phyloP scores from a whole-genome alignment of 768 basidiomycete species.

The Psilocybe tampanensis region DNA sequence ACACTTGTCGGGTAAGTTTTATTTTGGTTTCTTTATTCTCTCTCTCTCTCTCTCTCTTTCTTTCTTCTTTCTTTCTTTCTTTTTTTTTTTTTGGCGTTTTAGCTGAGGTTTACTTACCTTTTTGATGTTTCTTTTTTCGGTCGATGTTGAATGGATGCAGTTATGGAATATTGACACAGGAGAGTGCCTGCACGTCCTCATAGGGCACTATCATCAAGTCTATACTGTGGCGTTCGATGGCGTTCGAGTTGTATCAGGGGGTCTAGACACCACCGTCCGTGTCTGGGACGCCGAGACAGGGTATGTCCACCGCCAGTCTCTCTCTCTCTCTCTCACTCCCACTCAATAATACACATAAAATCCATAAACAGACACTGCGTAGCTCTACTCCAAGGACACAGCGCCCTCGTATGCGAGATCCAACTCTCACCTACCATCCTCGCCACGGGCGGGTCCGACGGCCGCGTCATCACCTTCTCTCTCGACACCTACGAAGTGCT shows the following conservation, averaged over 20 bases:
- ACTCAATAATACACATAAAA: not conserved
- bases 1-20: slow-evolving; percentile 71
- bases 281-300: slow-evolving; percentile 89
- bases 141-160: too few species aligned
- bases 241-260: slow-evolving; percentile 76
- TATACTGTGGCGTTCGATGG: slow-evolving; percentile 94
- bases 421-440: slow-evolving; percentile 72
- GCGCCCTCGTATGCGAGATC: slow-evolving; percentile 89
- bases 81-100: not conserved
- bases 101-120: too few species aligned
- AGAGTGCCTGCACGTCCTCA: slow-evolving; percentile 77
- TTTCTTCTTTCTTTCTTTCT: not conserved
- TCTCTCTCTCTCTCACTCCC: not conserved
- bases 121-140: too few species aligned
- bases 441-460: slow-evolving; percentile 87
- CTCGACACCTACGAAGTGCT: slow-evolving; percentile 41
- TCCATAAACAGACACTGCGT: slow-evolving; percentile 60
- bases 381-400: slow-evolving; percentile 89
- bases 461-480: slow-evolving; percentile 57
- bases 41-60: not conserved
- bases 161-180: slow-evolving; percentile 93
- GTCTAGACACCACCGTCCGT: slow-evolving; percentile 91
- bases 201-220: slow-evolving; percentile 86
- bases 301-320: slow-evolving; percentile 43
- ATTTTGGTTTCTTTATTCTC: not conserved